Evolutionary conservation across 768 basidiomycete genomes (phyloP).

Genomic region (Tulasnella sp.): DNA sequence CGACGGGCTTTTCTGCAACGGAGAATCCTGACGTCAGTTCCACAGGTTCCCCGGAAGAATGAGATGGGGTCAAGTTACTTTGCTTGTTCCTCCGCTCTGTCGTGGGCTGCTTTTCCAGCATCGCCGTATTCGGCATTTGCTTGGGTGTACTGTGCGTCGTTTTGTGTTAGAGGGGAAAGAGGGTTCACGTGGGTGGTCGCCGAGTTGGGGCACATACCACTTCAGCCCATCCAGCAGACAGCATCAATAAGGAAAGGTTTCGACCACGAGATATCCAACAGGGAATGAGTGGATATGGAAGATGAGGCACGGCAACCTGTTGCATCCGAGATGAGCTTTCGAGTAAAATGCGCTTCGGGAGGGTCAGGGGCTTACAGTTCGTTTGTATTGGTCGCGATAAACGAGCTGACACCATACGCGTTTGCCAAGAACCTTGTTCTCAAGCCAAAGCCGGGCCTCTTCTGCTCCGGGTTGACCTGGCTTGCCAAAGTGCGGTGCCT

Average conservation of each 20-base stretch:
- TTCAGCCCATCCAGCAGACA: slow-evolving; percentile 65
- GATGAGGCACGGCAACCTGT: slow-evolving; percentile 61
- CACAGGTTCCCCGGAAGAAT: background rate
- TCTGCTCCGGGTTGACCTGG: slow-evolving; percentile 62
- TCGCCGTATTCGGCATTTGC: slow-evolving; percentile 72
- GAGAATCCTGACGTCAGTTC: background rate
- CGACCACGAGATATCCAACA: slow-evolving; percentile 41
- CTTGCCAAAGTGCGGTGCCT: slow-evolving; percentile 81
- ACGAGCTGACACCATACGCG: slow-evolving; percentile 64
- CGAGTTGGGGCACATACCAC: slow-evolving; percentile 28
- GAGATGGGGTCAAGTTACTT: slow-evolving; percentile 40
- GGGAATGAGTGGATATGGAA: slow-evolving; percentile 49
- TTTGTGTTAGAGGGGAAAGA: background rate
- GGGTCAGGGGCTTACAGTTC: slow-evolving; percentile 50
- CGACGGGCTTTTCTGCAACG: slow-evolving; percentile 46
- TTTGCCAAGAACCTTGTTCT: slow-evolving; percentile 46
- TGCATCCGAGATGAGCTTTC: background rate
- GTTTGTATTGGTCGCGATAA: slow-evolving; percentile 72
- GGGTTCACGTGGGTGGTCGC: background rate
- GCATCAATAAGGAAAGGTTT: slow-evolving; percentile 61
- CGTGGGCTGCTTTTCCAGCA: slow-evolving; percentile 55
- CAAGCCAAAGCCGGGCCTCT: slow-evolving; percentile 74
- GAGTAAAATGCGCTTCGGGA: background rate
- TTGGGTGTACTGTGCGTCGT: slow-evolving; percentile 51
- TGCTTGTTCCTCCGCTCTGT: slow-evolving; percentile 55